These are phyloP conservation scores for Selaginella tamariscina DNA, from an alignment of 75 land plant genomes.

Conservation along the genomic window DNA sequence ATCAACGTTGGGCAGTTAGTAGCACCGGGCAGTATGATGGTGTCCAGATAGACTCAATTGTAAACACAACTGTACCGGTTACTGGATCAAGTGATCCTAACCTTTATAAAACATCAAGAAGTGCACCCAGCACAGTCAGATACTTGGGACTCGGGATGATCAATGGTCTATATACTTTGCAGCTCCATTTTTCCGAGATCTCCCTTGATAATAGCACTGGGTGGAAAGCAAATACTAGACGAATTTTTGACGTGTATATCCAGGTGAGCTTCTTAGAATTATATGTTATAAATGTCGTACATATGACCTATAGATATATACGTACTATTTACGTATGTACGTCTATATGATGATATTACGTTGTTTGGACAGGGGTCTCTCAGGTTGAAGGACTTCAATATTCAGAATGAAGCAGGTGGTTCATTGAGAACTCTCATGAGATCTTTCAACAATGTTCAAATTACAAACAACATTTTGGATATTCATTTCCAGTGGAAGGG, in stretches of 20 bases:
- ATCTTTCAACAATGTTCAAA: background rate
- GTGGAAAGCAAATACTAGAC: background rate
- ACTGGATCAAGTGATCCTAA: background rate
- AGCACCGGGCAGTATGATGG: background rate
- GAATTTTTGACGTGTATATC: slow-evolving; percentile 6
- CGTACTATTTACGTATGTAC: background rate
- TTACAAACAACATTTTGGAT: background rate
- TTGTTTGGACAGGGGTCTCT: background rate
- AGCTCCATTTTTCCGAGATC: slow-evolving; percentile 10
- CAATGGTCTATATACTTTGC: slow-evolving; percentile 6
- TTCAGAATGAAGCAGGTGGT: slow-evolving; percentile 6
- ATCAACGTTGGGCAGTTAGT: slow-evolving; percentile 5
- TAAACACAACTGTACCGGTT: background rate
- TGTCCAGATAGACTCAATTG: background rate
- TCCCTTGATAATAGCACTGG: background rate
- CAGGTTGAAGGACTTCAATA: background rate
- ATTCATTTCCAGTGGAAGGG: slow-evolving; percentile 5
- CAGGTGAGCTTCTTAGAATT: background rate
- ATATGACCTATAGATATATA: background rate
- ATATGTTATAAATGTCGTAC: background rate
- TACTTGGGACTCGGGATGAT: slow-evolving; percentile 8
- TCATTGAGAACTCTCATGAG: background rate
- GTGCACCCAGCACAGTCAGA: slow-evolving; percentile 1
- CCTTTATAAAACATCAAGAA: slow-evolving; percentile 6
- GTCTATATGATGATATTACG: too few relatives aligned